Evolutionary conservation across 768 basidiomycete species (phyloP).

Genomic region (Rhodosporidiobolus odoratus): DNA sequence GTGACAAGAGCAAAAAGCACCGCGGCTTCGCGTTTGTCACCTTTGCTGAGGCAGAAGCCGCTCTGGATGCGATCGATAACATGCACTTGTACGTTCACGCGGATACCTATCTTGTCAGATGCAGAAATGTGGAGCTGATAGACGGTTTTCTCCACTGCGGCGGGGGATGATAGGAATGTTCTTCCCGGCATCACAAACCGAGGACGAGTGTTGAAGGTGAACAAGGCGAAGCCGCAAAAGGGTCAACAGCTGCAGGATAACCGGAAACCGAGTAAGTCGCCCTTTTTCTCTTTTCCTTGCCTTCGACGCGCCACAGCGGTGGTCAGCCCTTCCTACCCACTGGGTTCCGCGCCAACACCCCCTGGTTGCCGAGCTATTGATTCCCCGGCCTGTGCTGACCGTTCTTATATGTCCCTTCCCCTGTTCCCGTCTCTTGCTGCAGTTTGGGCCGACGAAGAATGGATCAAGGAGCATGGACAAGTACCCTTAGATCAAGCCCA

Average conservation of each 20-base stretch:
- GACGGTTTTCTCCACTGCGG: not conserved
- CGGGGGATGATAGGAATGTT: conserved; percentile 40
- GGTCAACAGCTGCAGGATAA: conserved; percentile 47
- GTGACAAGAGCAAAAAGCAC: conserved; percentile 38
- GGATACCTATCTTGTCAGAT: not conserved
- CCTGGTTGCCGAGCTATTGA: no score
- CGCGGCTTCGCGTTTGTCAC: conserved; percentile 93
- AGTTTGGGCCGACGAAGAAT: conserved; percentile 98
- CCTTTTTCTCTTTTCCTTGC: not conserved
- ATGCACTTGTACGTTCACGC: conserved; percentile 81
- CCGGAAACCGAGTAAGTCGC: conserved; percentile 41
- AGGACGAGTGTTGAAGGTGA: conserved; percentile 66
- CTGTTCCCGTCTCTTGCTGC: conserved; percentile 1
- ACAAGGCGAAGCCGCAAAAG: conserved; percentile 77
- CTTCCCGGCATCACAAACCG: conserved; percentile 25
- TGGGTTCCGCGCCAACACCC: no score
- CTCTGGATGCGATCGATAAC: conserved; percentile 96
- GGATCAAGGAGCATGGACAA: conserved; percentile 75
- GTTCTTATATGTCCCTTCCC: not conserved
- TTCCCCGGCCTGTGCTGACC: no score
- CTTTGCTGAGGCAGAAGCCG: conserved; percentile 70
- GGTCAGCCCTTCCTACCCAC: no score
- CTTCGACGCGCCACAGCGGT: not conserved
- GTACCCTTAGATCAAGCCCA: conserved; percentile 46
- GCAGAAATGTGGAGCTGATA: not conserved